Evolutionary conservation across 2,329 filamentous ascomycete species (phyloP).

Genomic region (Phialemonium atrogriseum): DNA sequence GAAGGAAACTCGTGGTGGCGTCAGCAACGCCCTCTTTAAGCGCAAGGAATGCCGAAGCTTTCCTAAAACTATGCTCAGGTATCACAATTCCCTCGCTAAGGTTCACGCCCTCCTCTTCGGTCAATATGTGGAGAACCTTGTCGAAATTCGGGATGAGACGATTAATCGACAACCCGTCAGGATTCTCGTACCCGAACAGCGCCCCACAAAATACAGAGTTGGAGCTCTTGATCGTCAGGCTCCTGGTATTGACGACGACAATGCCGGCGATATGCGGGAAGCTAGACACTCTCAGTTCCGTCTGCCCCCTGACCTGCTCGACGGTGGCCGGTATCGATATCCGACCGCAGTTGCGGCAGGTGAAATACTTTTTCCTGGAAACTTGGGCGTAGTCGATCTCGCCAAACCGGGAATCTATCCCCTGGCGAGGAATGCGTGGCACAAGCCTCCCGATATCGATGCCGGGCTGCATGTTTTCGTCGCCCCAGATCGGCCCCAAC

Average conservation of each 20-base stretch:
- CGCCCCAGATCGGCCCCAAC: constrained; percentile 80
- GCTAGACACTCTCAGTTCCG: constrained; percentile 77
- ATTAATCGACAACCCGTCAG: constrained; percentile 71
- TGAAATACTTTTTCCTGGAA: constrained; percentile 67
- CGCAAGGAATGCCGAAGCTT: constrained; percentile 75
- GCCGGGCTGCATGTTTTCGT: constrained; percentile 55
- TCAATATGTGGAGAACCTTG: constrained; percentile 70
- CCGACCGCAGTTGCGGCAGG: constrained; percentile 67
- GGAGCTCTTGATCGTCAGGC: constrained; percentile 76
- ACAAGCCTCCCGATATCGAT: constrained; percentile 72
- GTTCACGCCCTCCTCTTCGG: constrained; percentile 75
- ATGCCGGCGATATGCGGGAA: constrained; percentile 98
- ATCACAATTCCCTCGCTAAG: constrained; percentile 92
- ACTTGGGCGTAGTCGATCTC: constrained; percentile 74
- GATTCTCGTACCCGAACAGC: constrained; percentile 80
- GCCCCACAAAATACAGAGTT: constrained; percentile 92
- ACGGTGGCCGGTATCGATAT: constrained; percentile 81
- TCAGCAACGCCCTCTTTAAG: constrained; percentile 77
- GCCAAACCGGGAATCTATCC: constrained; percentile 59
- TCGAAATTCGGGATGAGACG: constrained; percentile 83
- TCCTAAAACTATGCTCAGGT: constrained; percentile 89
- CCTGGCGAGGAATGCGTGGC: constrained; percentile 71
- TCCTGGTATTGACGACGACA: constrained; percentile 76
- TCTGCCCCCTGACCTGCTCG: constrained; percentile 59
- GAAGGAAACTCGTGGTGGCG: constrained; percentile 68